Evolutionary conservation across 768 basidiomycete species (phyloP), one percentile per base, ranked within the genome.

Genomic region (Collybiopsis luxurians): DNA sequence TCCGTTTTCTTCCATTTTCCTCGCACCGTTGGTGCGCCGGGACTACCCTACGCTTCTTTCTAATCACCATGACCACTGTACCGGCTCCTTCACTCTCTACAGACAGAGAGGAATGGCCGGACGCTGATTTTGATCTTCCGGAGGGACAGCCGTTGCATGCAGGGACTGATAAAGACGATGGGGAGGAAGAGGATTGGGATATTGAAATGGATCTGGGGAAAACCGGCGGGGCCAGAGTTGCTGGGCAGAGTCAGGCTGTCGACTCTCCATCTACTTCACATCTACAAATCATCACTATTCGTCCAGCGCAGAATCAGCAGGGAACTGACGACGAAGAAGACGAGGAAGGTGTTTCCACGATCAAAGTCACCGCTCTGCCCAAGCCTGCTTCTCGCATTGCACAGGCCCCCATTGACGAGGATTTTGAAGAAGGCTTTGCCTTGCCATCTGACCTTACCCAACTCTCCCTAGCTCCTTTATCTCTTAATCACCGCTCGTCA

Each of bases 41-140:
- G 62, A 59, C 62, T 61, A 56, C 60, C 45, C 52, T 64, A 68
- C 57, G 58, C 53, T 31, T 55, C 51, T 34, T 46, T 21, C 38
- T 50, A 43, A 40, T 62, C 61, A 59, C 54, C 53, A 90, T 90
- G 87, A 69, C 77, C 55, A 73, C 86, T 50, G 75, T 85, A 39
- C 83, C 82, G 36, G 82, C 86, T 4, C 86, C 85, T 12, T 73
- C 80, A 45, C 74, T 79, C 60, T 71, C 75, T 40, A 65, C 77
- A 38, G 69, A 79, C 55, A 80, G 82, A 60, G 90, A 93, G 72
- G 89, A 92, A 75, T 93, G 91, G 90, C 79, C 83, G 43, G 91
- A 93, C 70, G 87, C 88, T 59, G 91, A 93, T 72, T 92, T 93
- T 67, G 91, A 92, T 68, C 75, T 93, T 21, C 86, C 88, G 54